These are phyloP conservation scores for Tetraselmis striata DNA, from an alignment of 139 green algal genomes.

Conservation along the genomic window DNA sequence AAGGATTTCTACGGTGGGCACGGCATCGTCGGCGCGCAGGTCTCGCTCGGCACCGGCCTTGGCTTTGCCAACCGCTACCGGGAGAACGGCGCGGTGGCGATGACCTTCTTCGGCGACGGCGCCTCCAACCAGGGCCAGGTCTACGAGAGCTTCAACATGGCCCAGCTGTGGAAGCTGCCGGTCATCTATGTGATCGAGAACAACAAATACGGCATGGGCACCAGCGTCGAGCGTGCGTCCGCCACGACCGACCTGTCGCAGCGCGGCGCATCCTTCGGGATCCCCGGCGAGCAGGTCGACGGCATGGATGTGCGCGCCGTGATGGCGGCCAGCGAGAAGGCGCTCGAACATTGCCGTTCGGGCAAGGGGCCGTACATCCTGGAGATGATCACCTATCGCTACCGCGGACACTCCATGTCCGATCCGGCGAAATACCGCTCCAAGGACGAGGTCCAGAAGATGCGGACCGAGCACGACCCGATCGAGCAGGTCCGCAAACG, in stretches of 20 bases:
- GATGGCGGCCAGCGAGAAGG: too few relatives aligned
- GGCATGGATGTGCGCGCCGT: background rate
- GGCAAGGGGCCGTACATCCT: too few relatives aligned
- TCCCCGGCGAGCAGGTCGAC: background rate
- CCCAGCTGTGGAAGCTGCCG: background rate
- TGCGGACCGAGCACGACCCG: background rate
- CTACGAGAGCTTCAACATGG: background rate
- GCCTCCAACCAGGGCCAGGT: background rate
- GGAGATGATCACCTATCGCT: too few relatives aligned
- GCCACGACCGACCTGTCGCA: background rate
- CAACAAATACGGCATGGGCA: background rate
- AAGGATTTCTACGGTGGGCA: background rate
- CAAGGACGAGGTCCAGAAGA: background rate
- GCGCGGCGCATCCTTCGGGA: background rate
- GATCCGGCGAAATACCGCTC: background rate
- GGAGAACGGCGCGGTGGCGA: background rate
- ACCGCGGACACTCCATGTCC: background rate
- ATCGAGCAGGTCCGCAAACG: background rate
- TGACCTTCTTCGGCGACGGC: background rate
- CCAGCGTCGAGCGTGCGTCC: background rate
- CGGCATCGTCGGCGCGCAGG: background rate
- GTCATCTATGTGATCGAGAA: background rate
- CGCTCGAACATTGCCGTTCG: too few relatives aligned
- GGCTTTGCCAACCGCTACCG: background rate
- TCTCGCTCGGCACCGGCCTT: background rate